These are phyloP conservation scores for Dactylonectria estremocensis DNA, from an alignment of 2,329 filamentous ascomycete genomes.

Conservation along the genomic window DNA sequence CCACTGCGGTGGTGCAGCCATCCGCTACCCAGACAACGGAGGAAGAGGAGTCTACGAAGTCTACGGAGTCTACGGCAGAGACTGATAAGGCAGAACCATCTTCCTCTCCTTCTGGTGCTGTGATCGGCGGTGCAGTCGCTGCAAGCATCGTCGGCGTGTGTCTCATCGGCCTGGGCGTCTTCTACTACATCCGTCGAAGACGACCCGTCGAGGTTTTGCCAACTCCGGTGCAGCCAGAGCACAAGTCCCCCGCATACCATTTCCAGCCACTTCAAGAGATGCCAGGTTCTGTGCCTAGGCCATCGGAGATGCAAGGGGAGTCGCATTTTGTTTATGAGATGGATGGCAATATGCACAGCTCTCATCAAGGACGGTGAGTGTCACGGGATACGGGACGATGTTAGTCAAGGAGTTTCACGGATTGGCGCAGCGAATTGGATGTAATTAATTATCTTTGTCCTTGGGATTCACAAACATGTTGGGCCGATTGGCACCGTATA, in stretches of 20 bases:
- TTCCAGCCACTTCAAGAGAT: slow-evolving; percentile 21
- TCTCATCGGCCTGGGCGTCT: slow-evolving; percentile 18
- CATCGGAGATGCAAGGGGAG: slow-evolving; percentile 28
- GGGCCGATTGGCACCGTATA: not conserved
- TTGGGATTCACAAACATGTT: slow-evolving; percentile 3
- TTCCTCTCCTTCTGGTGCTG: slow-evolving; percentile 13
- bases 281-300: not conserved
- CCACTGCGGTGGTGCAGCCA: slow-evolving; percentile 32
- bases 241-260: slow-evolving; percentile 2
- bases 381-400: not conserved
- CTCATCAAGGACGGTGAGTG: slow-evolving; percentile 7
- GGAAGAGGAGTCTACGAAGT: not conserved
- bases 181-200: slow-evolving; percentile 9
- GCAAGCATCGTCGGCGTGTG: slow-evolving; percentile 13
- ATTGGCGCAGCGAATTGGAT: slow-evolving; percentile 12
- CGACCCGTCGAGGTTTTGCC: not conserved
- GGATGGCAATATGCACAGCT: slow-evolving; percentile 15
- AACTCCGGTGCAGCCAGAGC: not conserved
- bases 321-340: slow-evolving; percentile 34
- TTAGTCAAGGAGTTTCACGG: slow-evolving; percentile 9
- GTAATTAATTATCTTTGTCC: slow-evolving; percentile 9
- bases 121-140: slow-evolving; percentile 29
- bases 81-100: not conserved
- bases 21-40: slow-evolving; percentile 12
- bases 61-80: not conserved